Evolutionary conservation across 805 yeast species (phyloP), one percentile per base, ranked within the genome.

Genomic region (Ogataea glucozyma): DNA sequence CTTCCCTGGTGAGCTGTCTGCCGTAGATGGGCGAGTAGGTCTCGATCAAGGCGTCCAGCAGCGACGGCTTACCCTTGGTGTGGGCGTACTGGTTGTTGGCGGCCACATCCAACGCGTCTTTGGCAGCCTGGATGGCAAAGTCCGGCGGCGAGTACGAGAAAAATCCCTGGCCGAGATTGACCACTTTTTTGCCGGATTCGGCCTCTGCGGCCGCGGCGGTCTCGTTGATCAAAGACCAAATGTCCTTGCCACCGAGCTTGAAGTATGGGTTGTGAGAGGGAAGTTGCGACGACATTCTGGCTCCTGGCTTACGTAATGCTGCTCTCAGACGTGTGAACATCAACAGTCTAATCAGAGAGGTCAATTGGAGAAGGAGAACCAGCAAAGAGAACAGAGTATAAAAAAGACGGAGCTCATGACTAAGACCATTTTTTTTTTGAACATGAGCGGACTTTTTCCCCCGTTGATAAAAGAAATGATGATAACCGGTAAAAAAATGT

Each of bases 111-210:
- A 89, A 71, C 0, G 97, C 91, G 31, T 75, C 72, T 51, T 81
- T 78, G 13, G 91, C 95, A 6, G 96, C 95, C 9, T 80, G 75
- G 46, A 85, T 72, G 12, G 95, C 97, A 66, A 93, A 93, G n/a
- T 81, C 77, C 1, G 99, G 99, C 3, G 99, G 99, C 22, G 90
- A 78, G 63, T 91, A 93, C 2, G 97, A 88, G 71, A 93, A 93
- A 67, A 93, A 93, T 2, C 99, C 99, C 65, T 93, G 99, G 24
- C 99, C 99, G 44, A 93, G 75, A 57, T 93, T 93, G 47, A 84
- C 83, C 43, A 91, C 80, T 40, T 88, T 85, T 54, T 84, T 74
- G n/a, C 88, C 89, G 26, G 78, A 63, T 34, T 79, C 81, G 30
- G 67, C 67, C 48, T 81, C 83, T 11, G 95, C 89, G 4, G 78